Base-by-base conservation (phyloP, 768 basidiomycete genomes). In the Lactarius evosmus region DNA sequence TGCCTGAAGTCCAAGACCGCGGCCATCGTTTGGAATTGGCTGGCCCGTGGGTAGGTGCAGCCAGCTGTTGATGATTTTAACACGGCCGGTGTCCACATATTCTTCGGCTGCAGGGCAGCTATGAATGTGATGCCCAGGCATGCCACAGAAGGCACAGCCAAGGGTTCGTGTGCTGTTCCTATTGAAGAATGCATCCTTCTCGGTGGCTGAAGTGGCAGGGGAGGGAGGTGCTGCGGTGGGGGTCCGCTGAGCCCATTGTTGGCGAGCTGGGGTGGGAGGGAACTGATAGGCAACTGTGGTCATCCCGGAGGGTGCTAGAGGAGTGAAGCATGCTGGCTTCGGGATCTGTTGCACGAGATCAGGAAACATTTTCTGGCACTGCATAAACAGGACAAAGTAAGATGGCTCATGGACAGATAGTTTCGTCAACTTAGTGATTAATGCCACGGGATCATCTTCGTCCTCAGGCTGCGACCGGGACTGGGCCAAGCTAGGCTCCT, bases 61-160 rank as follows among this genome's bases (percentile, higher is more conserved):
- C 22, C 61, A 12, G 7, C 27, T 11, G 22, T 29, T 11, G 0
- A 30, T 6, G 2, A 53, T 36, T 3, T 14, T 22, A 1, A 53
- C 60, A 7, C 54, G 30, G 14, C 41, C 30, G 0, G 44, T 56
- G 25, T 22, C 5, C 7, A 62, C 54, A 3, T 62, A 62, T 17
- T 62, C 61, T 2, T 36, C n/a, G 0, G 61, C 61, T 0, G 16
- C 19, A 0, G 41, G 30, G n/a, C 61, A 62, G 7, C 17, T 16
- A 2, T 41, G 30, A 44, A 62, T 19, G 0, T 14, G n/a, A 8
- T 62, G 61, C 1, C 61, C 61, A 0, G 1, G 33, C 22, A 36
- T 32, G 0, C 12, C 8, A 3, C 61, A 62, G 55, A 62, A 62
- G 16, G 44, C 29, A 22, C 60, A 61, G 6, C 38, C 52, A 8